Percentiles rank a stretch among this genome's conserved stretches.
These are phyloP conservation scores for Aspergillus sp. DNA, from an alignment of 2,329 filamentous ascomycete species.

Conservation along the genomic window DNA sequence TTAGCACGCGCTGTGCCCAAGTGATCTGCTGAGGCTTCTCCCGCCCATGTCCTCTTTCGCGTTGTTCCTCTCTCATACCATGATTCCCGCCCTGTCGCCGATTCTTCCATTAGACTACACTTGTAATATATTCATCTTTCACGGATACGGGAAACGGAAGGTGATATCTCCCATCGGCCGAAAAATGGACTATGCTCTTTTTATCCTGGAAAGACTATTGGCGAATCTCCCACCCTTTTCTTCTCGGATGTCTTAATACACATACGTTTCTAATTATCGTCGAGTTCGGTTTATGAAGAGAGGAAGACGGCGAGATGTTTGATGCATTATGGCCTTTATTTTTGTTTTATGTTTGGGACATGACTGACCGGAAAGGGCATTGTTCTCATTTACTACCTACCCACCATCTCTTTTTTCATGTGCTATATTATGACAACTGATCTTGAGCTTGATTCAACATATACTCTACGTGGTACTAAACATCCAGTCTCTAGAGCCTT, in stretches of 20 bases:
- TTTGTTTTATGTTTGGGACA: background rate
- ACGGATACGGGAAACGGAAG: background rate
- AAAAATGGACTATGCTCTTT: too few species aligned
- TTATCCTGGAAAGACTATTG: too few species aligned
- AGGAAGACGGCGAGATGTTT: slow-evolving; percentile 3
- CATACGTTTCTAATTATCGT: background rate
- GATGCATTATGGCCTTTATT: slow-evolving; percentile 2
- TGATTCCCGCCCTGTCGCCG: background rate
- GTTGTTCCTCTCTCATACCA: background rate
- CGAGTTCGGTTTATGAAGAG: slow-evolving; percentile 2
- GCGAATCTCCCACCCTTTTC: slow-evolving; percentile 12
- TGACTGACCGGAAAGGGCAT: background rate
- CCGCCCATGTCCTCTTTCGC: background rate
- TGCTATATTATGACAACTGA: background rate
- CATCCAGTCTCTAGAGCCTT: too few species aligned
- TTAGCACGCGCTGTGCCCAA: slow-evolving; percentile 42
- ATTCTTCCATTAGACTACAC: slow-evolving; percentile 3
- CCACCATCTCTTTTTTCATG: background rate
- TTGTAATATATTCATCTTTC: background rate
- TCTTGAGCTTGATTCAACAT: background rate
- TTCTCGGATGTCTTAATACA: background rate
- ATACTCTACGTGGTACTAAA: background rate
- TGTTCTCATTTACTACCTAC: background rate
- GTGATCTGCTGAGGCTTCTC: slow-evolving; percentile 12
- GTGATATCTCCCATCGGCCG: background rate